Conservation (phyloP, 2,329 filamentous ascomycete genomes). For the Sporothrix protearum region DNA sequence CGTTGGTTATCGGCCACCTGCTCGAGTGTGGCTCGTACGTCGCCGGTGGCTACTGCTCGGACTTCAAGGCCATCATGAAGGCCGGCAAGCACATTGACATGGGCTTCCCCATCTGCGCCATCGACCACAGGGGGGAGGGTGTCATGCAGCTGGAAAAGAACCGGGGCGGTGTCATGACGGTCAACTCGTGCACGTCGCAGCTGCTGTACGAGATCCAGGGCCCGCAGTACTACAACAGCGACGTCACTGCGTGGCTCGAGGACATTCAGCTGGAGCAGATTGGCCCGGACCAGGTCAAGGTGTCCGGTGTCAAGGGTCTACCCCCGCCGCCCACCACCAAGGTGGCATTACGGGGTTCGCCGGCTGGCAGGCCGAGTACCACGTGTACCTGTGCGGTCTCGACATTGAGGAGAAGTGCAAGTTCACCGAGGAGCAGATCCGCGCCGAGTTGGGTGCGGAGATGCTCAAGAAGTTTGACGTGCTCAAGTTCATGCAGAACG, state of each 20-base stretch:
- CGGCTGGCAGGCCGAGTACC: constrained; percentile 32
- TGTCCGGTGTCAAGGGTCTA: constrained; percentile 36
- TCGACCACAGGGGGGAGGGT: constrained; percentile 42
- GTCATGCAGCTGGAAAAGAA: constrained; percentile 33
- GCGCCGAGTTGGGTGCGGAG: constrained; percentile 32
- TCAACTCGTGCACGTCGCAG: constrained; percentile 31
- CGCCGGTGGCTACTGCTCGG: constrained; percentile 47
- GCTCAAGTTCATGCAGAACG: constrained; percentile 35
- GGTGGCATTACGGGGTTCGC: constrained; percentile 32
- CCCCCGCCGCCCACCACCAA: constrained; percentile 37
- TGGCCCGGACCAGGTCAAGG: constrained; percentile 34
- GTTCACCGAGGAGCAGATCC: constrained; percentile 33
- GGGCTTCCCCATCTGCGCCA: constrained; percentile 49
- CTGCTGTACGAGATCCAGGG: constrained; percentile 41
- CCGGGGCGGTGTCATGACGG: constrained; percentile 28
- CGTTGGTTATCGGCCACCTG: constrained; percentile 43
- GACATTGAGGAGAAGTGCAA: constrained; percentile 27
- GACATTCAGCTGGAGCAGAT: constrained; percentile 45
- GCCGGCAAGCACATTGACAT: constrained; percentile 40
- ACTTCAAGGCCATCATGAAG: constrained; percentile 43
- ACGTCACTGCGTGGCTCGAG: constrained; percentile 35
- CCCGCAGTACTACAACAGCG: constrained; percentile 36
- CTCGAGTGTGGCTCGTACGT: constrained; percentile 47
- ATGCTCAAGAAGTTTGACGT: constrained; percentile 28
- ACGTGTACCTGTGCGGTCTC: constrained; percentile 25